Base-by-base conservation (phyloP, 139 green algal species). In the Dunaliella primolecta region DNA sequence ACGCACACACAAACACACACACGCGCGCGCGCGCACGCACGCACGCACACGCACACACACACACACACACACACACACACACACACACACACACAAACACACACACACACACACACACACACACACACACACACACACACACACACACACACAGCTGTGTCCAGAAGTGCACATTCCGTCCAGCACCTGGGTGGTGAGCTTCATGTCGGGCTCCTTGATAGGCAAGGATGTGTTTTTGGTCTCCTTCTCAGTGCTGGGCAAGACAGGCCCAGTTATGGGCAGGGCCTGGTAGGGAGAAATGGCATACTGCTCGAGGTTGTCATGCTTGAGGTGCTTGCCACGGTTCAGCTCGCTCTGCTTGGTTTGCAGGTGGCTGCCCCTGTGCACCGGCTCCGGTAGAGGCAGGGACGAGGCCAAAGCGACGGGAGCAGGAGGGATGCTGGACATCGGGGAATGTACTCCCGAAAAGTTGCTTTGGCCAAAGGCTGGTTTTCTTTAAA, bases 251-350 rank as follows among this genome's bases (percentile, higher is more conserved):
- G 46, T 64, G 15, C 46, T 90, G 1, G 91, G 94, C 82, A 97
- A 95, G 15, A 91, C 81, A 1, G 82, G 89, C 1, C 89, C 89
- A 0, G 88, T 89, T 2, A 98, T 91, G 0, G 94, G 94, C 57
- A 96, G 84, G 0, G 95, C 95, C 86, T 98, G 95, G 86, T 98
- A 98, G 15, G 95, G 93, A 0, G 90, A 89, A 0, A 94, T 81
- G 23, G 89, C 84, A 1, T 85, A 57, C 33, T 87, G 75, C 35
- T 85, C 64, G 11, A 79, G 56, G 27, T 85, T 84, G 15, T 76
- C 24, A 70, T 90, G 87, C 29, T 91, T 78, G 57, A 71, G 46
- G 32, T 82, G 78, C 75, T n/a, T 75, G 1, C 11, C 33, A 2
- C 36, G 36, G 37, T 64, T 57, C 23, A n/a, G 7, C 33, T 31